Evolutionary conservation across 2,329 filamentous ascomycete species (phyloP), one percentile per base, ranked within the genome.

Genomic region (Penicillium sp.): DNA sequence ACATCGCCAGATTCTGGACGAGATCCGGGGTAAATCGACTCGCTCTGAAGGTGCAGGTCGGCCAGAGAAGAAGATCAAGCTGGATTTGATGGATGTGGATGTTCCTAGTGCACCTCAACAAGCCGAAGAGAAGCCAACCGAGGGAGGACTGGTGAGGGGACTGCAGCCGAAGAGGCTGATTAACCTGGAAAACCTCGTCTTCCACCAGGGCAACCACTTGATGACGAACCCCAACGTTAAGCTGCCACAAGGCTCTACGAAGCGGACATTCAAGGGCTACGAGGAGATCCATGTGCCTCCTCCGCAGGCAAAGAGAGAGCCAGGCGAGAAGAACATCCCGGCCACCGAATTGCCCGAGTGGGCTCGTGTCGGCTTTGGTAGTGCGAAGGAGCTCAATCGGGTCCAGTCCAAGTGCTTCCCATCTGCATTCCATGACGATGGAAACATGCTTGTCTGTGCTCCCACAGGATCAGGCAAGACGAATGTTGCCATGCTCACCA

Each of bases 221-320:
- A 98, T 97, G 91, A 97, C 93, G n/a, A 98, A 98, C 62, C 87
- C 89, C 6, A 96, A 89, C 64, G 93, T 98, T 41, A 85, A 87
- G 55, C 77, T 98, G 19, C 93, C 93, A 0, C 88, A 95, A 66
- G 93, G 93, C 10, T 95, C 93, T 2, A 96, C 88, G 0, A 96
- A 97, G 69, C 82, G 89, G 41, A 88, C 87, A 0, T 96, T 96
- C 73, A 98, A 98, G 70, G 93, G 93, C 31, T 98, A 97, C 60
- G 93, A 98, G 69, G 93, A 98, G 65, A 96, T 97, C 51, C 93
- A 98, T 65, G 90, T 98, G 4, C 93, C 93, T 6, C 81, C 88
- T 5, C 94, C 94, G 1, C 95, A 95, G 73, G 85, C 88, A 60
- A 88, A 86, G 54, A 83, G 79, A 57, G 88, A 94, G 54, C 81